phyloP scores from a whole-genome alignment of 2,329 filamentous ascomycete genomes.

The Thyridium curvatum region DNA sequence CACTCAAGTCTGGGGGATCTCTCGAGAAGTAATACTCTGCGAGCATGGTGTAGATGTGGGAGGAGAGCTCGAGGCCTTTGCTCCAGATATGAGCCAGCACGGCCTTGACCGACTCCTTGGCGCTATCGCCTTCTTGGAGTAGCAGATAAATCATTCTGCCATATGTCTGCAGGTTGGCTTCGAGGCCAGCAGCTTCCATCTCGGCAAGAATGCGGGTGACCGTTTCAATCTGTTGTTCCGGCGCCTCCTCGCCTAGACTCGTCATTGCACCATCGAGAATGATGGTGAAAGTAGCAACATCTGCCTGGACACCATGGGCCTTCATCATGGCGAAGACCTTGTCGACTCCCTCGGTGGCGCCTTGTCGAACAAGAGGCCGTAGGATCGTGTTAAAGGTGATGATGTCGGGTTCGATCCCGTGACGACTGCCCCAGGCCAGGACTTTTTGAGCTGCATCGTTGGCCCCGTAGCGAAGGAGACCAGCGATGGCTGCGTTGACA shows the following conservation, averaged over 20 bases:
- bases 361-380: conserved; percentile 46
- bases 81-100: conserved; percentile 58
- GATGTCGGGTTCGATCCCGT: conserved; percentile 49
- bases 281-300: conserved; percentile 68
- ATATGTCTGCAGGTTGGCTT: conserved; percentile 58
- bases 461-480: conserved; percentile 46
- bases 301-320: conserved; percentile 43
- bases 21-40: conserved; percentile 59
- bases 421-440: conserved; percentile 51
- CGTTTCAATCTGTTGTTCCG: conserved; percentile 42
- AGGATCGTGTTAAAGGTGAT: conserved; percentile 66
- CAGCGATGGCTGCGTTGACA: conserved; percentile 65
- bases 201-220: conserved; percentile 50
- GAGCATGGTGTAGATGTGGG: conserved; percentile 70
- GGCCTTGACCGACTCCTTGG: conserved; percentile 45
- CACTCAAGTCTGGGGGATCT: conserved; percentile 49
- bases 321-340: conserved; percentile 55
- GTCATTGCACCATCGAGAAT: conserved; percentile 52
- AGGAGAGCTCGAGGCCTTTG: conserved; percentile 44
- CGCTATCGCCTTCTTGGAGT: conserved; percentile 35
- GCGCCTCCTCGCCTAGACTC: conserved; percentile 27
- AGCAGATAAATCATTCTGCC: conserved; percentile 64
- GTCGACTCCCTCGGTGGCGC: conserved; percentile 39
- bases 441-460: conserved; percentile 44
- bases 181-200: conserved; percentile 50